Conservation (phyloP, 192 early-diverging fungal species). For the Coemansia aciculifera region DNA sequence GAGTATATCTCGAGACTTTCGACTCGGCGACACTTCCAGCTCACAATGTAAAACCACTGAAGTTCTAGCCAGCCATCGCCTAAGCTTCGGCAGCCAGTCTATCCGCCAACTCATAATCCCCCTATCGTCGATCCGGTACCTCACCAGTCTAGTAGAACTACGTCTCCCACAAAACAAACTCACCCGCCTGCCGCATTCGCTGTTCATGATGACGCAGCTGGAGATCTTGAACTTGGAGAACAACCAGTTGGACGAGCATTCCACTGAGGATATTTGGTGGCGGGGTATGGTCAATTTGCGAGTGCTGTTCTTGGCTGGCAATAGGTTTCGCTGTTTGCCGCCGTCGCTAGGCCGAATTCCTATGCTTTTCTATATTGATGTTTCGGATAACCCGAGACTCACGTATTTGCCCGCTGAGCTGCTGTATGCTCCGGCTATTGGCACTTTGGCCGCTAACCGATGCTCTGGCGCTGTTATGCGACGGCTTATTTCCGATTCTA, state of each 20-base stretch:
- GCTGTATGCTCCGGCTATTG: constrained; percentile 22
- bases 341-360: constrained; percentile 33
- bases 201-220: constrained; percentile 40
- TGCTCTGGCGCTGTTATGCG: constrained; percentile 13
- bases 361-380: constrained; percentile 45
- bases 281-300: constrained; percentile 22
- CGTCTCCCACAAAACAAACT: constrained; percentile 52
- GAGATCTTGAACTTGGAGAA: constrained; percentile 49
- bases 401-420: constrained; percentile 32
- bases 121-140: constrained; percentile 14
- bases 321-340: constrained; percentile 33
- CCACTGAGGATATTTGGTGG: constrained; percentile 21
- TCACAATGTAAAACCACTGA: constrained; percentile 24
- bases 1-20: constrained; percentile 44
- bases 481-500: background rate
- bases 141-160: constrained; percentile 35
- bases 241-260: constrained; percentile 32
- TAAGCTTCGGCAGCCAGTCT: constrained; percentile 46
- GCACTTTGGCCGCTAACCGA: constrained; percentile 34
- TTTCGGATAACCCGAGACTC: constrained; percentile 34
- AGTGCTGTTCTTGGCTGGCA: constrained; percentile 39
- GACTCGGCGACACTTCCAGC: background rate
- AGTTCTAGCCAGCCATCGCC: constrained; percentile 37
- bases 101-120: constrained; percentile 33
- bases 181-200: constrained; percentile 18